phyloP scores from a whole-genome alignment of 805 yeast genomes.

The Yueomyces sp. region DNA sequence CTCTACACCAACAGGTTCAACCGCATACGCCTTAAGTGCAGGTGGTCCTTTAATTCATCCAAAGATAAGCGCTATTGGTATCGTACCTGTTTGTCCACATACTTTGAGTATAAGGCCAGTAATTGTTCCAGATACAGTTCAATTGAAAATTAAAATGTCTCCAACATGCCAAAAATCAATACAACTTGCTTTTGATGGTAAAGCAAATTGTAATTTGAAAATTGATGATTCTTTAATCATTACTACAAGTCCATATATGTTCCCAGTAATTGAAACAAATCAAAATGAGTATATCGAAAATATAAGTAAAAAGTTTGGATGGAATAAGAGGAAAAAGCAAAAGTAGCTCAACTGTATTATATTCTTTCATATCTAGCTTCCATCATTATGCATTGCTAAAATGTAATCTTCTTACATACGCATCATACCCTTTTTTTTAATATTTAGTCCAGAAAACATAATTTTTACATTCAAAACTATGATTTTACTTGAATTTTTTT shows the following conservation, averaged over 20 bases:
- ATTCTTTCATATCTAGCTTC: too few relatives aligned
- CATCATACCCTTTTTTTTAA: too few relatives aligned
- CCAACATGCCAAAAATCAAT: conserved; percentile 73
- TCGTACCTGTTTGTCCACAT: conserved; percentile 92
- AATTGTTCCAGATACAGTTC: conserved; percentile 84
- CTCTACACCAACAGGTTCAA: conserved; percentile 91
- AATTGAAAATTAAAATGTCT: conserved; percentile 69
- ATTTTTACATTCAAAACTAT: too few relatives aligned
- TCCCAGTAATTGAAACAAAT: conserved; percentile 75
- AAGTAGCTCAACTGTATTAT: conserved; percentile 22
- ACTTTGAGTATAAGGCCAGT: conserved; percentile 86
- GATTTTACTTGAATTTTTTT: too few relatives aligned
- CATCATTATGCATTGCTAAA: too few relatives aligned
- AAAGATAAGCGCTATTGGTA: conserved; percentile 79
- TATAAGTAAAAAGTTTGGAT: conserved; percentile 71
- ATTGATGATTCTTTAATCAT: conserved; percentile 78
- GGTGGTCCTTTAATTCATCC: conserved; percentile 94
- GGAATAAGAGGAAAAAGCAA: conserved; percentile 86
- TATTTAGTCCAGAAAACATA: too few relatives aligned
- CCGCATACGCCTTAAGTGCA: conserved; percentile 87
- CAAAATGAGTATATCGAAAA: conserved; percentile 70
- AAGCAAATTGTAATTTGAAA: conserved; percentile 62
- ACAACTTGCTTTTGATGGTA: conserved; percentile 93
- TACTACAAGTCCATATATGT: conserved; percentile 76
- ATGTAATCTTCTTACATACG: too few relatives aligned